Conservation (phyloP, 2,329 filamentous ascomycete genomes). For the Grosmannia serpens region DNA sequence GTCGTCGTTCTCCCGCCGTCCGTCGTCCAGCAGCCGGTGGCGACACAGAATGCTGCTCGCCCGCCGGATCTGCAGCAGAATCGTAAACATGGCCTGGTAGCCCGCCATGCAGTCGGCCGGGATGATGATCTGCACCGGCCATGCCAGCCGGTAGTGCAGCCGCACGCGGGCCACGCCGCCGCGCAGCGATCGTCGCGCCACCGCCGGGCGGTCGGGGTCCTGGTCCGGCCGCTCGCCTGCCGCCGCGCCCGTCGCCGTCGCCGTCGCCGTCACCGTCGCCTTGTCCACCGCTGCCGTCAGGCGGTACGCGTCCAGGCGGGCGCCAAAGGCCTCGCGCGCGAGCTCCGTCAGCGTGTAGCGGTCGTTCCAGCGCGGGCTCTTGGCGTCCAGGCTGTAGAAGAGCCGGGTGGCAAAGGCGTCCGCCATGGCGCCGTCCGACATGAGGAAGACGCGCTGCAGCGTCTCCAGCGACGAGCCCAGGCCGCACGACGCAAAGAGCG, state of each 20-base stretch:
- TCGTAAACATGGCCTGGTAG: constrained; percentile 63
- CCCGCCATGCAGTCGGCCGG: constrained; percentile 48
- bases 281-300: constrained; percentile 5
- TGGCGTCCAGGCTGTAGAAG: constrained; percentile 62
- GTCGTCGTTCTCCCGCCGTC: constrained; percentile 7
- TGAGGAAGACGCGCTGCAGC: constrained; percentile 64
- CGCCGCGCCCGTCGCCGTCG: neutral
- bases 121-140: constrained; percentile 62
- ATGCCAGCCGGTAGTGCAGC: constrained; percentile 56
- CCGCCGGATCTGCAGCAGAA: constrained; percentile 68
- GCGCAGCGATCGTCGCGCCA: constrained; percentile 45
- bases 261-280: neutral
- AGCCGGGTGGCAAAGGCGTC: constrained; percentile 55
- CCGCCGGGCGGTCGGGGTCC: constrained; percentile 19
- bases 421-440: constrained; percentile 58
- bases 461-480: constrained; percentile 54
- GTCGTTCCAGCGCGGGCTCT: constrained; percentile 59
- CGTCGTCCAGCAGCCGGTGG: constrained; percentile 31
- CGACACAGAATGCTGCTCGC: constrained; percentile 56
- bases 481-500: constrained; percentile 58
- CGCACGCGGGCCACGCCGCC: constrained; percentile 50
- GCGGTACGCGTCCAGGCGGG: constrained; percentile 26
- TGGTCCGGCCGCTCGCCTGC: neutral
- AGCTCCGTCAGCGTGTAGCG: constrained; percentile 70
- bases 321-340: constrained; percentile 59